Evolutionary conservation across 192 early-diverging fungal genomes (phyloP).

Genomic region (Backusella tarrabulga): DNA sequence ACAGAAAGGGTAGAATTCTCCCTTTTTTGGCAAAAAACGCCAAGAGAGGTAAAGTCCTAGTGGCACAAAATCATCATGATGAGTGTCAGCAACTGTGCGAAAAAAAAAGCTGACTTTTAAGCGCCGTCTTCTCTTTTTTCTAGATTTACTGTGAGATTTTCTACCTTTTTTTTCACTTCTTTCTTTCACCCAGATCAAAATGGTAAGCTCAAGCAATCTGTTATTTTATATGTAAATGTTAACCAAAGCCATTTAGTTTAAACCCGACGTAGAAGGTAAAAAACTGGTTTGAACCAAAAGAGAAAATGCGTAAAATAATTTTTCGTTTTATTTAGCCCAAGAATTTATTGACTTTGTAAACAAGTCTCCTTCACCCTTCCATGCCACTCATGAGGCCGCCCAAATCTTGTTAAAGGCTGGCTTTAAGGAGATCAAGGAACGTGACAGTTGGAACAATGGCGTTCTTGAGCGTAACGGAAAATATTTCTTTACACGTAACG

Average conservation of each 20-base stretch:
- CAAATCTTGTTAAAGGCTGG: constrained; percentile 71
- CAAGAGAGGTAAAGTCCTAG: no score
- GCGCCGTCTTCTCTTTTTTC: no score
- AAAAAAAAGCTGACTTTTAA: no score
- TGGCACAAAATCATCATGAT: no score
- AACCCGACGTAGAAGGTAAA: constrained; percentile 2
- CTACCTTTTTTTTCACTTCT: no score
- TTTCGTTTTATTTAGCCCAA: constrained; percentile 21
- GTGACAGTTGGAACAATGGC: constrained; percentile 72
- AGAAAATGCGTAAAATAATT: neutral
- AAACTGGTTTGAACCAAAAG: neutral
- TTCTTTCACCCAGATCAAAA: no score
- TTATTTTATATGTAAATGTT: neutral
- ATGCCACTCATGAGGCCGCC: constrained; percentile 83
- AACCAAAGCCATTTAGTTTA: neutral
- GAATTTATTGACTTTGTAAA: constrained; percentile 90
- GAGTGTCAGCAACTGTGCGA: no score
- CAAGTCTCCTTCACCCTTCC: constrained; percentile 93
- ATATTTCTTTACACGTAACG: constrained; percentile 98
- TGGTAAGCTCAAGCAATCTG: neutral
- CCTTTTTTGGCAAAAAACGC: no score
- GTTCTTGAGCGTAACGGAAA: constrained; percentile 74
- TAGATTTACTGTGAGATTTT: no score
- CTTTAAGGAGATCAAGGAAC: constrained; percentile 88
- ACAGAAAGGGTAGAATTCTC: no score